Conservation (phyloP, 768 basidiomycete species). For the Hortiboletus flavorubellus region DNA sequence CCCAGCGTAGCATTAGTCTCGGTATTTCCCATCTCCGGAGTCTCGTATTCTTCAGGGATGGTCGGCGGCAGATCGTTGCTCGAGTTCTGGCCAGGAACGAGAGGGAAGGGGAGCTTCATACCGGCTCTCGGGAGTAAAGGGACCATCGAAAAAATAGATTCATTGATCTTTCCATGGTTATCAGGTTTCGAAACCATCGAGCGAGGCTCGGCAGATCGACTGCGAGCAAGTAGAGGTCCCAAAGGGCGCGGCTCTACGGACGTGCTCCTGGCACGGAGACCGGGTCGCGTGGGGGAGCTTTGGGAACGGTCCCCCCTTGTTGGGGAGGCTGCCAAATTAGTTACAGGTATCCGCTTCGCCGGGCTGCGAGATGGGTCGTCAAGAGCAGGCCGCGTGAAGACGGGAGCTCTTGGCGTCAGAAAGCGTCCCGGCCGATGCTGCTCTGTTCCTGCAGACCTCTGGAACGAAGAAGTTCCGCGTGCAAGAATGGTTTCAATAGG, state of each 20-base stretch:
- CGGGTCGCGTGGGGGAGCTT: conserved; percentile 16
- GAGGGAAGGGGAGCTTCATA: conserved; percentile 29
- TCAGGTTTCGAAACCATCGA: conserved; percentile 4
- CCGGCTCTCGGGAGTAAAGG: conserved; percentile 4
- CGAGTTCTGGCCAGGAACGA: conserved; percentile 21
- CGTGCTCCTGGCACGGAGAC: conserved; percentile 28
- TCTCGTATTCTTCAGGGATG: conserved; percentile 34
- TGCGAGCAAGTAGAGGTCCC: conserved; percentile 13
- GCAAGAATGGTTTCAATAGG: conserved; percentile 50
- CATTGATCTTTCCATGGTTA: conserved; percentile 13
- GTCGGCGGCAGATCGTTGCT: conserved; percentile 21
- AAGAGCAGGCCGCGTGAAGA: conserved; percentile 40
- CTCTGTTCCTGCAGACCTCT: conserved; percentile 35
- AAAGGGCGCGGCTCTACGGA: conserved; percentile 36
- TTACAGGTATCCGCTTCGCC: conserved; percentile 33
- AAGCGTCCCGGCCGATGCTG: conserved; percentile 17
- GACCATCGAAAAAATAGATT: conserved; percentile 21
- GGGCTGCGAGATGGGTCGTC: conserved; percentile 38
- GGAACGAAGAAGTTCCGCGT: conserved; percentile 48
- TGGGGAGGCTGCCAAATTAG: conserved; percentile 27
- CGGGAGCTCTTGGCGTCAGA: conserved; percentile 23
- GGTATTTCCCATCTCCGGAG: neutral
- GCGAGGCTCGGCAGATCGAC: conserved; percentile 31
- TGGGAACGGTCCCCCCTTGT: conserved; percentile 9
- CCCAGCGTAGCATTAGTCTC: conserved; percentile 13